Base-by-base conservation (phyloP, 129 eudicot genomes). In the Pittosporum tobira region DNA sequence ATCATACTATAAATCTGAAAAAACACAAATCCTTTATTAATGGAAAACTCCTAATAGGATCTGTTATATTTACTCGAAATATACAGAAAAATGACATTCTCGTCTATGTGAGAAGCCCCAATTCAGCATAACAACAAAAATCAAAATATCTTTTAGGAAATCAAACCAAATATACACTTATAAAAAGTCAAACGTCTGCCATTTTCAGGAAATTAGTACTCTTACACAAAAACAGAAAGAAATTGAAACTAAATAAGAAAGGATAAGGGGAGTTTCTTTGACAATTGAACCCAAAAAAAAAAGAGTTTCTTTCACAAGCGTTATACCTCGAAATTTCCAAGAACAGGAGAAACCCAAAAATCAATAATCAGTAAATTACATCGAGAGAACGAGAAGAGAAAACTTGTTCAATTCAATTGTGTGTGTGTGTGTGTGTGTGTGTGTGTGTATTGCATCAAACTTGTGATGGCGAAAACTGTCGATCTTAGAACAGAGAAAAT, bases 31-130 rank as follows among this genome's bases (percentile, higher is more conserved):
- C n/a, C n/a, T n/a, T n/a, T n/a, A n/a, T n/a, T n/a, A n/a, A n/a
- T n/a, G n/a, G n/a, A n/a, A n/a, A n/a, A n/a, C n/a, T n/a, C 61
- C 27, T 27, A 15, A 55, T 55, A 25, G 9, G 27, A 55, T 55
- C n/a, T 51, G 6, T 26, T 29, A 6, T 21, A 31, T 31, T 31
- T 24, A 55, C 43, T 55, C 27, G 5, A 34, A 30, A 34, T 6
- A 34, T 34, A n/a, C n/a, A n/a, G n/a, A 34, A 52, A 25, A 14
- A 4, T 40, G 2, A 40, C 37, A 52, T 52, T 27, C 36, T 52
- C n/a, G 27, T 26, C 37, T 52, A 20, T 14, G 3, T 52, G n/a
- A 16, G 20, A 52, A 13, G n/a, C n/a, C 40, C 40, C 37, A 52
- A 1, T 52, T 7, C 15, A 26, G 1, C 37, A 52, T n/a, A 52